Evolutionary conservation across 306 rosid genomes (phyloP).

Genomic region (Trichosanthes cucumerina): DNA sequence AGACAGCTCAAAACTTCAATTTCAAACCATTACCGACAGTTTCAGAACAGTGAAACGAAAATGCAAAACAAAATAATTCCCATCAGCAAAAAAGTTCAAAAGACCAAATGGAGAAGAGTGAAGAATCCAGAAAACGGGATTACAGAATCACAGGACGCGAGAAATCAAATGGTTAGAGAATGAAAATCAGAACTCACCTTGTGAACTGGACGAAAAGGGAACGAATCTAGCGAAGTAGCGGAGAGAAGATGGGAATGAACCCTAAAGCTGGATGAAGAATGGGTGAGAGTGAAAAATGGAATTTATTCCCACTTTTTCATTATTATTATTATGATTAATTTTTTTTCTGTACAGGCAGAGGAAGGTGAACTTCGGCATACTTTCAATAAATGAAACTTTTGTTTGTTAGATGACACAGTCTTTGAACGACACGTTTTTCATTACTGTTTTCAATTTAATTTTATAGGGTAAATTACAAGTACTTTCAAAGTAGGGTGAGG

Average conservation of each 20-base stretch:
- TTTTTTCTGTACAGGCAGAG: too few species aligned
- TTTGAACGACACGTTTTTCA: too few species aligned
- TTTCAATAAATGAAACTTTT: too few species aligned
- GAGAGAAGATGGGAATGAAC: background rate
- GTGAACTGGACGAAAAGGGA: background rate
- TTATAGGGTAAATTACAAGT: too few species aligned
- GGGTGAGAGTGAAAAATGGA: background rate
- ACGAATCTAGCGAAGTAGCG: background rate
- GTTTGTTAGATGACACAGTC: too few species aligned
- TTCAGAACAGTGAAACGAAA: background rate
- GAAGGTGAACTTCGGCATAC: too few species aligned
- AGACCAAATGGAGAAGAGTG: background rate
- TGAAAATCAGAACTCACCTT: background rate
- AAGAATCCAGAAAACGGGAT: background rate
- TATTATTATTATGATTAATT: too few species aligned
- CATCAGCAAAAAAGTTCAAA: background rate
- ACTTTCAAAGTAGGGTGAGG: too few species aligned
- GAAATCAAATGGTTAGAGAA: background rate
- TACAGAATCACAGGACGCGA: background rate
- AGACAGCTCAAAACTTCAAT: background rate
- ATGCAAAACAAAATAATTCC: background rate
- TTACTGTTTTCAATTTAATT: too few species aligned
- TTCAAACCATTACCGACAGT: background rate
- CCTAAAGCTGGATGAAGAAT: background rate
- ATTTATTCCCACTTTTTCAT: background rate